These are phyloP conservation scores for Colletotrichum tabaci DNA, from an alignment of 2,329 filamentous ascomycete species.

Conservation along the genomic window DNA sequence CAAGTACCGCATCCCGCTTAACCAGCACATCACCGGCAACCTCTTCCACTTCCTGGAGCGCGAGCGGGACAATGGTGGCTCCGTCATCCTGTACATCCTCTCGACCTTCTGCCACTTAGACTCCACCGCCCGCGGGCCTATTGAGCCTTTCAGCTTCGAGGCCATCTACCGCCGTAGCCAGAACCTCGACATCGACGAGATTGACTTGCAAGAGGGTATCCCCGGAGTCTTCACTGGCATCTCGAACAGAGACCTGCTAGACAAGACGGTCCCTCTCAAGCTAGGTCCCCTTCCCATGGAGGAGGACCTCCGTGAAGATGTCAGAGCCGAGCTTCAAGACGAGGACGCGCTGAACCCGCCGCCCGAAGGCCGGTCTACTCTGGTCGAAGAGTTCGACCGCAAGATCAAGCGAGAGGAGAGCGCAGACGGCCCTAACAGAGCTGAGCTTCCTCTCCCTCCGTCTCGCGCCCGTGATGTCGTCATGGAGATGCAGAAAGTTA, in stretches of 20 bases:
- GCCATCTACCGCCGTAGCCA: constrained; percentile 71
- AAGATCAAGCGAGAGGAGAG: constrained; percentile 92
- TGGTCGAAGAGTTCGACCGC: constrained; percentile 90
- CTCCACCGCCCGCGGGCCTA: constrained; percentile 72
- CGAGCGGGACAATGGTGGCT: constrained; percentile 86
- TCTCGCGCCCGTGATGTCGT: constrained; percentile 91
- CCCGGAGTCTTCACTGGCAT: constrained; percentile 74
- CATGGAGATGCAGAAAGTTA: constrained; percentile 94
- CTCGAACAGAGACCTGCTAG: constrained; percentile 72
- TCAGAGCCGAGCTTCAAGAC: constrained; percentile 88
- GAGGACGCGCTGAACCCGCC: constrained; percentile 86
- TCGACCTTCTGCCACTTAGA: constrained; percentile 72
- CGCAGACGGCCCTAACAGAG: constrained; percentile 83
- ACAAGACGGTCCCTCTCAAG: constrained; percentile 73
- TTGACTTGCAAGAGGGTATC: constrained; percentile 76
- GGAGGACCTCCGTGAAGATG: constrained; percentile 83
- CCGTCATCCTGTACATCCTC: constrained; percentile 82
- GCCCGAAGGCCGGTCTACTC: constrained; percentile 75
- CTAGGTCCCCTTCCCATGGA: constrained; percentile 91
- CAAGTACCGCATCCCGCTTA: constrained; percentile 93
- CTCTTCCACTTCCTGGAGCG: constrained; percentile 91
- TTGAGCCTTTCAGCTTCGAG: constrained; percentile 75
- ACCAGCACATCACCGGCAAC: constrained; percentile 84
- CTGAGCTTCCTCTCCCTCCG: constrained; percentile 87
- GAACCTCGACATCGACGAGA: constrained; percentile 74